A percentile compares a stretch with the other conserved stretches of the same genome.
Evolutionary conservation across 2,329 filamentous ascomycete species (phyloP).

Genomic region (Fusarium dlaminii): DNA sequence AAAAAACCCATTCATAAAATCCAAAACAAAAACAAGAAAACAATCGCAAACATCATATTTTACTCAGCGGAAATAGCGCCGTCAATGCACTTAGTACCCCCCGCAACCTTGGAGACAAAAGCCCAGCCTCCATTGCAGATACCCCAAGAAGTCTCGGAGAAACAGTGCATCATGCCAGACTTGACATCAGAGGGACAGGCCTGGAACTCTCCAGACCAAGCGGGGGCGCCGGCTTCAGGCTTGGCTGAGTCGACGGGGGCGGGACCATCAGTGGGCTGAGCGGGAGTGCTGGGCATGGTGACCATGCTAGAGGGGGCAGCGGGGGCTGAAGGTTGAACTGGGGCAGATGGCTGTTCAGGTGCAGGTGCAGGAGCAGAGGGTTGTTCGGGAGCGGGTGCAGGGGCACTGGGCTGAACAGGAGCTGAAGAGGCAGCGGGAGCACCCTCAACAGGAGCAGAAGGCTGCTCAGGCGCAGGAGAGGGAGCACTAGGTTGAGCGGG

Average conservation of each 20-base stretch:
- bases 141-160: constrained; percentile 30
- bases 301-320: neutral
- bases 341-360: neutral
- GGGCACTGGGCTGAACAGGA: neutral
- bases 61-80: constrained; percentile 11
- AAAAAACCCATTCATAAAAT: rapidly evolving
- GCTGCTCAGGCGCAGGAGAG: neutral
- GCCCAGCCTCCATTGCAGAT: constrained; percentile 41
- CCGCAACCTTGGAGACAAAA: constrained; percentile 25
- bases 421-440: neutral
- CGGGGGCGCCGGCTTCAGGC: neutral
- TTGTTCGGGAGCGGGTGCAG: neutral
- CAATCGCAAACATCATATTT: rapidly evolving
- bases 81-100: constrained; percentile 33
- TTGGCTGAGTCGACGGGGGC: neutral
- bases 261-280: neutral
- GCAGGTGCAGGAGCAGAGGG: neutral
- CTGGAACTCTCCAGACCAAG: constrained; percentile 17
- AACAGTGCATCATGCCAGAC: constrained; percentile 26
- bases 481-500: neutral
- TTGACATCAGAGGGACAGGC: constrained; percentile 20
- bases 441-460: neutral
- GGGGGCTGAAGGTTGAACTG: neutral
- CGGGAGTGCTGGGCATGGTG: neutral
- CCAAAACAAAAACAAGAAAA: neutral